Evolutionary conservation across 169 alveolate species (phyloP).

Genomic region (Plasmodium fragile): DNA sequence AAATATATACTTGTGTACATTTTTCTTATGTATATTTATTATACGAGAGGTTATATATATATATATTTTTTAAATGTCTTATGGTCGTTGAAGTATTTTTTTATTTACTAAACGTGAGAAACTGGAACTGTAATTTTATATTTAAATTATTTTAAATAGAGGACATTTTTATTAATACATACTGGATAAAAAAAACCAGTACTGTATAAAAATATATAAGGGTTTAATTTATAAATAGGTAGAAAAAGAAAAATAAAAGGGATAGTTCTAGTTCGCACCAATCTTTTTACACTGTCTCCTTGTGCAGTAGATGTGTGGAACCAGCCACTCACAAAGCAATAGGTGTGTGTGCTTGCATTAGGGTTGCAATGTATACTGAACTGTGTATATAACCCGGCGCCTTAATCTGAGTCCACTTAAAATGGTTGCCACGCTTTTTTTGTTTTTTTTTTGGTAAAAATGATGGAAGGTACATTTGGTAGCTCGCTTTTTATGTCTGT

Average conservation of each 20-base stretch:
- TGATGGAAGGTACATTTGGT: background rate
- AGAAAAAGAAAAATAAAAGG: too few species aligned
- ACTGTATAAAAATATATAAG: too few species aligned
- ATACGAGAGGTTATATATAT: background rate
- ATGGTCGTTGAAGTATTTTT: background rate
- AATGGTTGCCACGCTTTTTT: background rate
- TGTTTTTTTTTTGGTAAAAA: background rate
- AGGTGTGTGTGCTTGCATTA: background rate
- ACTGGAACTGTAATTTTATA: conserved; percentile 1
- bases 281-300: background rate
- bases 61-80: background rate
- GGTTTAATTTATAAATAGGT: background rate
- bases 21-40: background rate
- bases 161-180: background rate
- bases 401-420: background rate
- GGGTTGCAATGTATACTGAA: background rate
- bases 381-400: background rate
- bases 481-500: background rate
- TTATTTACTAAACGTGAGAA: conserved; percentile 1
- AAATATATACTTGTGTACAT: background rate
- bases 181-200: background rate
- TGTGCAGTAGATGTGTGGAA: background rate
- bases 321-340: background rate
- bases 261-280: background rate
- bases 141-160: background rate